Base-by-base conservation (phyloP, 176 grass and related monocot genomes). In the Ensete glaucum region DNA sequence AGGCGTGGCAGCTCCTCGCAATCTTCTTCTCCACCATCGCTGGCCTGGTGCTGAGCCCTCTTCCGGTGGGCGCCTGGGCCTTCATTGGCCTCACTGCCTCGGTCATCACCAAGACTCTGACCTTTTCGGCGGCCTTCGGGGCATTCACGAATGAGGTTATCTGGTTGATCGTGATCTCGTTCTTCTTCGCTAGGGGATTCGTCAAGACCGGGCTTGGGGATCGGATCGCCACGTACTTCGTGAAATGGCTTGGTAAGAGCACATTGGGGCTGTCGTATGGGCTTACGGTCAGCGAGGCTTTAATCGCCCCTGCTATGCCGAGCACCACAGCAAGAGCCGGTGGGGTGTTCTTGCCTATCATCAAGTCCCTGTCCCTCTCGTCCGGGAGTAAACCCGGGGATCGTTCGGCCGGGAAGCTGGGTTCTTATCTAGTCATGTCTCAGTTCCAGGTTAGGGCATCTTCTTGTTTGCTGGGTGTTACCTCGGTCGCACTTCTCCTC, bases 131-230 rank as follows among this genome's bases (percentile, higher is more conserved):
- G 54, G 94, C 94, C 71, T 98, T 98, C 80, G 85, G 83, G 8
- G 90, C 88, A 70, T 98, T 98, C 86, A 91, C 90, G 77, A 98
- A 98, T 79, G 94, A 91, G 78, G 88, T 98, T 64, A 93, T 98
- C 68, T 96, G 92, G 92, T 83, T 96, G 83, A 96, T 92, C 71
- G 92, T 96, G 78, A 92, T 96, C 69, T 92, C 89, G 11, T 92
- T 96, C 75, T 96, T 96, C 93, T 96, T 96, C 75, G 89, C 93
- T 52, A 79, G 89, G 0, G 89, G 93, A 0, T 96, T 96, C 60
- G 93, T 92, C 53, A 92, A 90, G 79, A 96, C 93, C 2, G 87
- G 93, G 12, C 87, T 96, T 59, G 89, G 92, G 14, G 89, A 92
- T 71, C 87, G 89, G 16, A 86, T 96, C 58, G 93, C 93, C 17